phyloP scores from a whole-genome alignment of 768 basidiomycete species.

The Hebeloma cylindrosporum region DNA sequence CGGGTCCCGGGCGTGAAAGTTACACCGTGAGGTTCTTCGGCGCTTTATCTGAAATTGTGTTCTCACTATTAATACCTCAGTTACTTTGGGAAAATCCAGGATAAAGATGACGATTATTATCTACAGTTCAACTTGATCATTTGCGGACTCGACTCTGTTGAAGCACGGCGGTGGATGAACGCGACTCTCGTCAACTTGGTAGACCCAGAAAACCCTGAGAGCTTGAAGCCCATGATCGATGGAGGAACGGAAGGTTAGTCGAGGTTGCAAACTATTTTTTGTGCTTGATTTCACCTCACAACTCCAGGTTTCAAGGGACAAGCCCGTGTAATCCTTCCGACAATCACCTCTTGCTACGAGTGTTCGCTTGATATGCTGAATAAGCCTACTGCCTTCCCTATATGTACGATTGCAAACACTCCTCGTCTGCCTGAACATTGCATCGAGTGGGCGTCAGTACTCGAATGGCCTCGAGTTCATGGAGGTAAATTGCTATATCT shows the following conservation, averaged over 20 bases:
- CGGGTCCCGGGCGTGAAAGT: constrained; percentile 96
- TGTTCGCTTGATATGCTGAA: constrained; percentile 98
- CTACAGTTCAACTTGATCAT: constrained; percentile 96
- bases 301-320: constrained; percentile 93
- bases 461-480: constrained; percentile 96
- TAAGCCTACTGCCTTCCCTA: constrained; percentile 95
- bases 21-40: constrained; percentile 72
- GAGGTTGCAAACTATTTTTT: neutral
- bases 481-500: constrained; percentile 54
- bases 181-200: constrained; percentile 95
- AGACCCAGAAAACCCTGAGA: constrained; percentile 90
- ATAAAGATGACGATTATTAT: constrained; percentile 94
- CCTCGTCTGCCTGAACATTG: constrained; percentile 98
- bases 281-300: constrained; percentile 1
- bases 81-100: constrained; percentile 97
- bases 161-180: constrained; percentile 98
- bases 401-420: constrained; percentile 98
- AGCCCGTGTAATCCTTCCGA: constrained; percentile 94
- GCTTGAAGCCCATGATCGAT: constrained; percentile 94
- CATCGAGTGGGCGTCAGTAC: constrained; percentile 98
- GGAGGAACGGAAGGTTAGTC: constrained; percentile 94
- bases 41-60: neutral
- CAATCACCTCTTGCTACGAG: constrained; percentile 95
- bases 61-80: constrained; percentile 39
- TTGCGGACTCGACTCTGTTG: constrained; percentile 95